Evolutionary conservation across 148 eudicot genomes (phyloP), one percentile per base, ranked within the genome.

Genomic region (Heliosperma pusillum): DNA sequence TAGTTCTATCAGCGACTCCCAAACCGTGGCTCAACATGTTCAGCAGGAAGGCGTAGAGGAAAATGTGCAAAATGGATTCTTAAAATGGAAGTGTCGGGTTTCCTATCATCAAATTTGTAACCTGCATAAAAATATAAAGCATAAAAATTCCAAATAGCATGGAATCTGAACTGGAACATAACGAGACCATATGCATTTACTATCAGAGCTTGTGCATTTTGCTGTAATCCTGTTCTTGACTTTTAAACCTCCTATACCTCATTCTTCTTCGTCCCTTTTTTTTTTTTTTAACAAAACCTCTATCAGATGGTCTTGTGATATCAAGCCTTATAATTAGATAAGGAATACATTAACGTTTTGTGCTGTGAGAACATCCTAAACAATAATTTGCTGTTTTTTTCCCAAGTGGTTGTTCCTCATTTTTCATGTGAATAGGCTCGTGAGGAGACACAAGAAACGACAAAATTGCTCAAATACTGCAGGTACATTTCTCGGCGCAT

Each of bases 91-190:
- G 97, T 81, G 4, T 91, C 89, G 0, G 89, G 86, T 69, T 91
- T 91, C 79, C 85, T 89, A 75, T 94, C 88, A 64, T 94, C 98
- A 73, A 94, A 94, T 77, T 90, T 86, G 86, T 94, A 94, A 65
- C 96, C 98, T 94, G 93, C 77, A 76, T 52, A 73, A 16, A 33
- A 30, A 21, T 7, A n/a, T 33, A 71, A 45, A 71, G 20, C 33
- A 25, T 24, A 7, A 59, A 67, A 60, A 56, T 1, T 42, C 42
- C 12, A 12, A 20, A 61, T 36, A 21, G 50, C 21, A 33, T 62
- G 56, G 26, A 5, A 1, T 19, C 29, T 21, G 36, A 52, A 19
- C 36, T 27, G 44, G 50, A 57, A 58, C 45, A 27, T 25, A 13
- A 60, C 11, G 25, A 12, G 47, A 21, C 29, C 44, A 68, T 45